These are phyloP conservation scores for Cercospora nicotianae DNA, from an alignment of 2,329 filamentous ascomycete genomes.

Conservation along the genomic window DNA sequence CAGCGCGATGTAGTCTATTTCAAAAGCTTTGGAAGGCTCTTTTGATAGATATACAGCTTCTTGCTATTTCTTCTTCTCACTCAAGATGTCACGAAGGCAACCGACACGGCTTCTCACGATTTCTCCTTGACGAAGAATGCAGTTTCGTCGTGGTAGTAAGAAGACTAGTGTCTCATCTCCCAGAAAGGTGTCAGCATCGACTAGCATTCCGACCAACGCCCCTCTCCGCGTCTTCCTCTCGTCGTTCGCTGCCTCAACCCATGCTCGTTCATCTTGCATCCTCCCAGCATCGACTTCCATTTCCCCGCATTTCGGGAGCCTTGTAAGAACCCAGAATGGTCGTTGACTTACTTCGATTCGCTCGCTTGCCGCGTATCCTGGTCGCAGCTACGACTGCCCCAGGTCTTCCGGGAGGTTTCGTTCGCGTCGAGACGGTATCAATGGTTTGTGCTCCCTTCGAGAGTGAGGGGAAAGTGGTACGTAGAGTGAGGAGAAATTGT, in stretches of 20 bases:
- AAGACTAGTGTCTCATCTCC: slow-evolving; percentile 10
- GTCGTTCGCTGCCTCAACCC: not conserved
- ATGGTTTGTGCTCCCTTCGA: not conserved
- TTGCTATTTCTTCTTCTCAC: not conserved
- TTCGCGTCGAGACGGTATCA: not conserved
- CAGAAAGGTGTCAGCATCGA: slow-evolving; percentile 9
- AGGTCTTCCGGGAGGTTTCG: not conserved
- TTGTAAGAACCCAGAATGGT: not conserved
- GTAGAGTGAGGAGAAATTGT: slow-evolving; percentile 14
- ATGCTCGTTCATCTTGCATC: slow-evolving; percentile 2
- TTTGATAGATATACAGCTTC: slow-evolving; percentile 5
- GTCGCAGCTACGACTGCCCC: slow-evolving; percentile 1
- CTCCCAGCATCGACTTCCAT: slow-evolving; percentile 6
- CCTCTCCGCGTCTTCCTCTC: not conserved
- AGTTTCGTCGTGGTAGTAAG: slow-evolving; percentile 4
- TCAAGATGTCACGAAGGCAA: slow-evolving; percentile 3
- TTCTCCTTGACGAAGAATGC: slow-evolving; percentile 5
- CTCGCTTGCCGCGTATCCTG: slow-evolving; percentile 11
- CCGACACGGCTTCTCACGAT: not conserved
- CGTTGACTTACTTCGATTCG: slow-evolving; percentile 13
- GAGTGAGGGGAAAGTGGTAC: slow-evolving; percentile 11
- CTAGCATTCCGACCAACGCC: not conserved
- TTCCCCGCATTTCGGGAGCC: slow-evolving; percentile 11
- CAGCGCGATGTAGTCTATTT: not conserved
- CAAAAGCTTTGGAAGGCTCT: slow-evolving; percentile 6